A percentile compares a stretch with the other conserved stretches of the same genome.
Evolutionary conservation across 805 yeast genomes (phyloP).

Genomic region (Saturnispora silvae): DNA sequence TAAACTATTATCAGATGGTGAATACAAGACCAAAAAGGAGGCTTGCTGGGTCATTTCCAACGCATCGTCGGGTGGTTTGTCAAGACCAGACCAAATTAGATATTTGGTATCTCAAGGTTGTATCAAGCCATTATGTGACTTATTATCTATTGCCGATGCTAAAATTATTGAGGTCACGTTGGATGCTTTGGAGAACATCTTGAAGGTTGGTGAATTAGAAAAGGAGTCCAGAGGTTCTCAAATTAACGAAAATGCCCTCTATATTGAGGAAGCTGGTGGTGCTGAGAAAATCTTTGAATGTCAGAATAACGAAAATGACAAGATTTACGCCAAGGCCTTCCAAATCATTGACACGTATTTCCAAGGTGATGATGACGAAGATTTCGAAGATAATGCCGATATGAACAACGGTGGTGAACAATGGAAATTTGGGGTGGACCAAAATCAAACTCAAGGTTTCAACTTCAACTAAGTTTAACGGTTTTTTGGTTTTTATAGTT

Average conservation of each 20-base stretch:
- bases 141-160: slow-evolving; percentile 77
- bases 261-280: slow-evolving; percentile 96
- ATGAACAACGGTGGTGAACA: slow-evolving; percentile 52
- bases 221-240: slow-evolving; percentile 61
- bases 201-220: slow-evolving; percentile 90
- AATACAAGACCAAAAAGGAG: slow-evolving; percentile 93
- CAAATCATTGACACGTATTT: slow-evolving; percentile 85
- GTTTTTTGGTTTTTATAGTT: no score
- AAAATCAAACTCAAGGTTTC: slow-evolving; percentile 38
- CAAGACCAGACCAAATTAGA: slow-evolving; percentile 86
- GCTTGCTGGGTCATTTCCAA: slow-evolving; percentile 99
- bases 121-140: slow-evolving; percentile 93
- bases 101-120: slow-evolving; percentile 92
- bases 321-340: slow-evolving; percentile 85
- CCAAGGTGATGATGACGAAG: slow-evolving; percentile 68
- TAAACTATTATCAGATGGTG: slow-evolving; percentile 65
- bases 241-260: slow-evolving; percentile 80
- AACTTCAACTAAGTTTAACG: slow-evolving; percentile 36
- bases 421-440: slow-evolving; percentile 75
- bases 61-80: slow-evolving; percentile 91
- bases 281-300: slow-evolving; percentile 91
- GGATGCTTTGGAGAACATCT: slow-evolving; percentile 88
- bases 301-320: slow-evolving; percentile 85
- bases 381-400: slow-evolving; percentile 47
- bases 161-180: slow-evolving; percentile 90